Evolutionary conservation across 768 basidiomycete genomes (phyloP), one percentile per base, ranked within the genome.

Genomic region (Collybia sordida): DNA sequence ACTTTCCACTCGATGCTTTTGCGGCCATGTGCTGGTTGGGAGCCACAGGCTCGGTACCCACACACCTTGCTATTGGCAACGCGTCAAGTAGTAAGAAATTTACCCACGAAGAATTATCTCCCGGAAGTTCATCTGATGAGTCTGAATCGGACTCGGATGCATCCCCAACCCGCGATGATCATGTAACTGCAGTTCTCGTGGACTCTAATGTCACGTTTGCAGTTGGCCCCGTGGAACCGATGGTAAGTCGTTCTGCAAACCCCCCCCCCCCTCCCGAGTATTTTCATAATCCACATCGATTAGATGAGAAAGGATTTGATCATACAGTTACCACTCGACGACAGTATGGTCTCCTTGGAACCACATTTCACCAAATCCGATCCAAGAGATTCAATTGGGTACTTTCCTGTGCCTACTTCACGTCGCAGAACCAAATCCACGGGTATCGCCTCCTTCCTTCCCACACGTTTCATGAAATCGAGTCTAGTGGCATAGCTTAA

Each of bases 11-110:
- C 17, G 66, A 69, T 19, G 68, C 72, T 9, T 74, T 70, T 49
- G 60, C 67, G 5, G 64, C 69, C 12, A 51, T 63, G n/a, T 72
- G 71, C 52, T 74, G 72, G 72, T 56, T 61, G 27, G 59, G 64
- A 43, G 61, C 55, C 24, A 52, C 55, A 25, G 49, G 42, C n/a
- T 38, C 49, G 31, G 23, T 38, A 21, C 38, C 42, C 28, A 27
- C 19, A 34, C 47, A 22, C 19, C 42, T 34, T 28, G 17, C 49
- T 6, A 23, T 21, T 22, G 25, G 18, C 24, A 34, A 42, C 19
- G 28, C 42, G 19, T 12, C n/a, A 22, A 35, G 18, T 14, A 40
- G 36, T 17, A 47, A 42, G 36, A 3, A 27, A 22, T 12, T 15
- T 31, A 31, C 31, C 31, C 31, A 31, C 31, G 31, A 31, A 28